Percentiles rank a stretch among this genome's conserved stretches.
These are phyloP conservation scores for Aspergillus eucalypticola DNA, from an alignment of 2,329 filamentous ascomycete genomes.

Conservation along the genomic window DNA sequence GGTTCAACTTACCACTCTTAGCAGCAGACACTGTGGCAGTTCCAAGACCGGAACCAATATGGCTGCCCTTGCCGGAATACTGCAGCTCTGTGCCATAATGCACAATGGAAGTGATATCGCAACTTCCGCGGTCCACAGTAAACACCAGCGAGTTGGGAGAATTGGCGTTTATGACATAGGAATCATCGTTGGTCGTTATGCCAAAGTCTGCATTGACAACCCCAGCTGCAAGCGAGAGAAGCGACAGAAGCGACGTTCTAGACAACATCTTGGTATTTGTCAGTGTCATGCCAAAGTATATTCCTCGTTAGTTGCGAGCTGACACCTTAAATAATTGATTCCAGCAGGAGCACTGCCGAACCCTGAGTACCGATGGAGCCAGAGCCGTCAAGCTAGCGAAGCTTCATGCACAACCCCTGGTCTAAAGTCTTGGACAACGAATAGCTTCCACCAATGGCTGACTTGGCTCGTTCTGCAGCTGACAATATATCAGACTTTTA, in stretches of 20 bases:
- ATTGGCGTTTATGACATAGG: constrained; percentile 52
- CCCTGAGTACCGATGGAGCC: background rate
- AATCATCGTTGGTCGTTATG: constrained; percentile 22
- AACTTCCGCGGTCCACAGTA: constrained; percentile 55
- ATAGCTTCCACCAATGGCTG: constrained; percentile 11
- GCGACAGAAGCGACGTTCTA: constrained; percentile 19
- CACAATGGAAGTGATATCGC: constrained; percentile 65
- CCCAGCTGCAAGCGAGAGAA: constrained; percentile 23
- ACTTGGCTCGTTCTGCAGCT: too few species aligned
- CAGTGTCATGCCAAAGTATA: background rate
- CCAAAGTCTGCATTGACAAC: constrained; percentile 31
- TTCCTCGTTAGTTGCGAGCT: background rate
- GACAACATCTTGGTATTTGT: constrained; percentile 20
- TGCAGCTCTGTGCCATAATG: constrained; percentile 63
- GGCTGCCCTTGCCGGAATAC: constrained; percentile 53
- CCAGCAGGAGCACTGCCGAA: background rate
- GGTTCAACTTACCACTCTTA: constrained; percentile 33
- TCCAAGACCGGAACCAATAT: constrained; percentile 62
- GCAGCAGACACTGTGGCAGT: constrained; percentile 55
- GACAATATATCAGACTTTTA: too few species aligned
- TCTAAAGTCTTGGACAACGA: background rate
- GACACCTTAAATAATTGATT: background rate
- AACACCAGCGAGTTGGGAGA: constrained; percentile 54
- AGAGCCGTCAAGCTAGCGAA: background rate
- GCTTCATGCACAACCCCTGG: background rate